Conservation (phyloP, 345 rosid species). For the Moricandia arvensis region DNA sequence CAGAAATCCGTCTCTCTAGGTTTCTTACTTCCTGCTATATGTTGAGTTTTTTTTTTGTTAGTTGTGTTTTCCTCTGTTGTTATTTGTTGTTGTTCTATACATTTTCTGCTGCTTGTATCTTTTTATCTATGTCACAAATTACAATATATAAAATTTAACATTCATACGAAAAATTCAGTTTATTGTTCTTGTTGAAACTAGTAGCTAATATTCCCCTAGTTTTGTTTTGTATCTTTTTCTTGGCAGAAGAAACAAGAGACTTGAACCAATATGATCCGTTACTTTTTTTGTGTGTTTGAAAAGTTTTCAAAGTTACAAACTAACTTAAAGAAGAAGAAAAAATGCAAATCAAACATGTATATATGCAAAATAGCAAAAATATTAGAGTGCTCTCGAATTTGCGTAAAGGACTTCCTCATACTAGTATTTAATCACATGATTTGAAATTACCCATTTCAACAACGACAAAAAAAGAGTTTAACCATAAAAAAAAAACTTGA, state of each 20-base stretch:
- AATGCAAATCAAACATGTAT: background rate
- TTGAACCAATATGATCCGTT: background rate
- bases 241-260: constrained; percentile 1
- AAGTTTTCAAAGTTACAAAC: background rate
- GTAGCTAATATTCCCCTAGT: constrained; percentile 12
- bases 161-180: no score
- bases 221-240: background rate
- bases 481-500: background rate
- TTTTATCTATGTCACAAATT: no score
- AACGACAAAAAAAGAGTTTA: background rate
- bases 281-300: background rate
- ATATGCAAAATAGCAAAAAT: background rate
- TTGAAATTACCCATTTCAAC: background rate
- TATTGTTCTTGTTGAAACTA: background rate
- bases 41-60: no score
- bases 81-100: no score
- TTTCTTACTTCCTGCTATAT: no score
- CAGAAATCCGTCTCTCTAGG: no score
- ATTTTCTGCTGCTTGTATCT: no score
- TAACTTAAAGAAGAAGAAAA: background rate
- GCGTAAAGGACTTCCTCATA: no score
- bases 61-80: no score
- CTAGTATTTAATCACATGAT: background rate
- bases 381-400: background rate
- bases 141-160: no score